phyloP scores from a whole-genome alignment of 768 basidiomycete species.

The Pisolithus albus region DNA sequence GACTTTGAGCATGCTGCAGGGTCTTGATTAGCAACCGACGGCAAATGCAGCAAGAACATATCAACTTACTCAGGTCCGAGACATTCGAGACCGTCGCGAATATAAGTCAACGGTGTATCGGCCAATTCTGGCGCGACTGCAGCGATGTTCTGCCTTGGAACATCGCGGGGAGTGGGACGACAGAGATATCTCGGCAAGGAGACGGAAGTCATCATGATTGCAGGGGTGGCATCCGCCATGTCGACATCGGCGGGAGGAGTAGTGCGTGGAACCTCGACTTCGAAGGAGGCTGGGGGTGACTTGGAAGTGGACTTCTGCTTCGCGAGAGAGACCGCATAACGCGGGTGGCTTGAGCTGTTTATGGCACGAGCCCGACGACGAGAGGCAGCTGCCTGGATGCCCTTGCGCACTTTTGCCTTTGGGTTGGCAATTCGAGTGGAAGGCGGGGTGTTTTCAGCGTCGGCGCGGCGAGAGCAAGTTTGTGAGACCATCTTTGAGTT shows the following conservation, averaged over 20 bases:
- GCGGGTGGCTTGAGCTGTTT: conserved; percentile 24
- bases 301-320: conserved; percentile 26
- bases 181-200: conserved; percentile 20
- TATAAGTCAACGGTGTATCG: conserved; percentile 16
- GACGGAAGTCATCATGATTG: conserved; percentile 6
- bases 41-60: background rate
- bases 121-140: conserved; percentile 23
- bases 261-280: conserved; percentile 25
- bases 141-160: conserved; percentile 11
- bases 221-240: background rate
- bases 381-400: conserved; percentile 28
- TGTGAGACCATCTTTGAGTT: conserved; percentile 24
- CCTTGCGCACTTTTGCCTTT: conserved; percentile 18
- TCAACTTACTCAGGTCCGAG: conserved; percentile 23
- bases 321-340: conserved; percentile 33
- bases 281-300: conserved; percentile 13
- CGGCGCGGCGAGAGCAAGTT: conserved; percentile 14
- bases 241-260: conserved; percentile 5
- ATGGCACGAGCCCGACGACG: conserved; percentile 35
- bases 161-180: conserved; percentile 12
- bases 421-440: conserved; percentile 1
- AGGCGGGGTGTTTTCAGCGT: conserved; percentile 32
- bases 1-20: conserved; percentile 24
- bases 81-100: conserved; percentile 21
- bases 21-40: conserved; percentile 6